A percentile compares a stretch with the other conserved stretches of the same genome.
Conservation (phyloP, 768 basidiomycete species). For the Russula olivacea region DNA sequence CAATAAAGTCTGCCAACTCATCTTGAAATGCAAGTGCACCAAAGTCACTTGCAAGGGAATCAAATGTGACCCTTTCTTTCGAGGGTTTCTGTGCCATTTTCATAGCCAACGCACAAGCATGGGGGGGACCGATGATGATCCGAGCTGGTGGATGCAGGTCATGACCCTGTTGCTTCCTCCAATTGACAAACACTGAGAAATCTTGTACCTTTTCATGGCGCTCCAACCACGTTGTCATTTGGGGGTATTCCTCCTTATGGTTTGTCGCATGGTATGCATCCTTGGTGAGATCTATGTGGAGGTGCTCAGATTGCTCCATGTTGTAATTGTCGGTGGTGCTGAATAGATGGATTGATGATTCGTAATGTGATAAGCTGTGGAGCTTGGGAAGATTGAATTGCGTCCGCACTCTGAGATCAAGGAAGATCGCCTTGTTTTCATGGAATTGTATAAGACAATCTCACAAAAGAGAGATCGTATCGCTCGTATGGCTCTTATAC, state of each 20-base stretch:
- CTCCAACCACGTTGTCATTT: neutral
- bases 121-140: neutral
- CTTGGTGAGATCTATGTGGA: neutral
- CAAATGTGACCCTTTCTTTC: neutral
- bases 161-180: no score
- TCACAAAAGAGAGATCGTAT: conserved; percentile 19
- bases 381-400: conserved; percentile 29
- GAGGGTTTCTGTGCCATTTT: neutral
- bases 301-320: neutral
- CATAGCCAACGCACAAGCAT: neutral
- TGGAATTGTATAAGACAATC: conserved; percentile 26
- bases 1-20: neutral
- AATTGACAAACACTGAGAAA: neutral
- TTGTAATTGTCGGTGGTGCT: conserved; percentile 22
- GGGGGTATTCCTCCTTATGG: neutral
- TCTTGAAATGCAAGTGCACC: neutral
- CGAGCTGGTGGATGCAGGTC: fast-evolving
- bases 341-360: conserved; percentile 52
- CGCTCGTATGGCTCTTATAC: conserved; percentile 23
- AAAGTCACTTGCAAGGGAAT: neutral
- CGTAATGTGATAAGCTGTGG: conserved; percentile 26
- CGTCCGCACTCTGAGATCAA: conserved; percentile 24
- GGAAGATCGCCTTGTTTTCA: conserved; percentile 26
- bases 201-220: neutral
- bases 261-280: conserved; percentile 28